Base-by-base conservation (phyloP, 352 stramenopile genomes). In the Phytophthora sansomeana region DNA sequence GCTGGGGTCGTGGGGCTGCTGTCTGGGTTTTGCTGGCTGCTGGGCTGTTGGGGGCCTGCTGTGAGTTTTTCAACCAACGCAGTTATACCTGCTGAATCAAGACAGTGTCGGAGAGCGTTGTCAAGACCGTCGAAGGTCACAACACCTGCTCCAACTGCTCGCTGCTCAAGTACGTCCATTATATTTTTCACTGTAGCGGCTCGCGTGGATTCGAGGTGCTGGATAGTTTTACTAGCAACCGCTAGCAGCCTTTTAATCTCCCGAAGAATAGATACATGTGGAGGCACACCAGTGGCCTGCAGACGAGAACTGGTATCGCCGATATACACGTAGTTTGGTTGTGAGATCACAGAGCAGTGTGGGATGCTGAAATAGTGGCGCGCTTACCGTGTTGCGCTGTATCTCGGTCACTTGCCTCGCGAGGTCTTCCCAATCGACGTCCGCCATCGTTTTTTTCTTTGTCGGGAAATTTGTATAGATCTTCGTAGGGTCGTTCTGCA, bases 231-330 rank as follows among this genome's bases (percentile, higher is more conserved):
- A 7, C 59, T 0, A 24, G 35, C 33, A 5, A n/a, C 21, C 3
- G 56, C 24, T 19, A 49, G 30, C 14, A 69, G 11, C 0, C 5
- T 10, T 39, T 63, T 69, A 14, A 59, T 69, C 26, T 69, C 16
- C 21, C 33, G n/a, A 33, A 59, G 24, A 11, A 69, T 64, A n/a
- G n/a, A n/a, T 39, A 64, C 61, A 26, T 63, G 61, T 1, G 61
- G 52, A 1, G 58, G 49, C 5, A 68, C 30, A 10, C 60, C 60
- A 5, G 60, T 68, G 2, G 60, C 43, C 13, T 62, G 35, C 3
- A 68, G 36, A 5, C 16, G 16, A 16, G 42, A 33, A 4, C 51
- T 42, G 13, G 36, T 53, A 6, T 36, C 30, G 30, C 13, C 30
- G 30, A 69, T 36, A 26, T 36, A n/a, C 51, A 17, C 47, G 13